Percentiles rank a stretch among this genome's conserved stretches.
phyloP scores from a whole-genome alignment of 768 basidiomycete genomes.

The Cystobasidiopsis lactophilus region DNA sequence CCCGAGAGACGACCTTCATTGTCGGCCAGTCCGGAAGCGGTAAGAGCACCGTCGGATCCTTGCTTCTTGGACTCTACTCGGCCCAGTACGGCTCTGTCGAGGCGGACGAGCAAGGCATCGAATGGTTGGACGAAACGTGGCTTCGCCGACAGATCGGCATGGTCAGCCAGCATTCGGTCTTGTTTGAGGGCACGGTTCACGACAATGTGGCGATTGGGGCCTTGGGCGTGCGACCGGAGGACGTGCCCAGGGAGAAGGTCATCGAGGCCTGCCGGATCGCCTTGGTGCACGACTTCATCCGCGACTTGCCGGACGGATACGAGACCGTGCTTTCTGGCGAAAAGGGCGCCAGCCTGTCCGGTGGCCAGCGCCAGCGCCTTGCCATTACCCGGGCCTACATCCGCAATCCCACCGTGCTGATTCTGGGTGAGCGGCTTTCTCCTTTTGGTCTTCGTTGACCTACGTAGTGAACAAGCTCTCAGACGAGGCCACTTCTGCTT shows the following conservation, averaged over 20 bases:
- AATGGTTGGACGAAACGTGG: slow-evolving; percentile 49
- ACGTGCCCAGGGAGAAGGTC: slow-evolving; percentile 46
- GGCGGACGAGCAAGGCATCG: slow-evolving; percentile 61
- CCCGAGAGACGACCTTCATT: slow-evolving; percentile 52
- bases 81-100: slow-evolving; percentile 41
- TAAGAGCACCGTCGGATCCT: slow-evolving; percentile 47
- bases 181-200: slow-evolving; percentile 57
- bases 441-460: slow-evolving; percentile 11
- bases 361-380: slow-evolving; percentile 77
- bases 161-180: slow-evolving; percentile 50
- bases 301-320: slow-evolving; percentile 65
- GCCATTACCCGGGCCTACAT: slow-evolving; percentile 71
- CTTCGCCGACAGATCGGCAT: slow-evolving; percentile 46
- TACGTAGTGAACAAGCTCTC: background rate
- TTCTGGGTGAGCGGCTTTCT: slow-evolving; percentile 47
- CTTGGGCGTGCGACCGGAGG: slow-evolving; percentile 30
- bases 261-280: slow-evolving; percentile 62
- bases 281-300: slow-evolving; percentile 66
- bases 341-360: slow-evolving; percentile 45
- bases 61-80: slow-evolving; percentile 50
- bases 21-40: slow-evolving; percentile 59
- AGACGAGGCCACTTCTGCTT: slow-evolving; percentile 34
- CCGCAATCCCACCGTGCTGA: slow-evolving; percentile 64
- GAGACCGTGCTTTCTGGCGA: slow-evolving; percentile 50
- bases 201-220: slow-evolving; percentile 70